Evolutionary conservation across 148 eudicot genomes (phyloP), one percentile per base, ranked within the genome.

Genomic region (Arctostaphylos glauca): DNA sequence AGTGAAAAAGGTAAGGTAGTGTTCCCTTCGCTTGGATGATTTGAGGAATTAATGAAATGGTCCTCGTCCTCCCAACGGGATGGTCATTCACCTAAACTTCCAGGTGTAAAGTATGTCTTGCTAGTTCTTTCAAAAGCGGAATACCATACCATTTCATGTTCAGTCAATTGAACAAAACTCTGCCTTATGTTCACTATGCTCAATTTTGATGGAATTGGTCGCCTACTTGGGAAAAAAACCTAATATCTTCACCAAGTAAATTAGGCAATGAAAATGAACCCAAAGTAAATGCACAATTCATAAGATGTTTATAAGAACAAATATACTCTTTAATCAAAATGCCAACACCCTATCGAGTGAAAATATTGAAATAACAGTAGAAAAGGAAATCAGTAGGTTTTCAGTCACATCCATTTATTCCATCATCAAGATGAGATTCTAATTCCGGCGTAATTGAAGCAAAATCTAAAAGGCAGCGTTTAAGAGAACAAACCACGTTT

Each of bases 401-500:
- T 48, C 77, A 73, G 5, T 47, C 25, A 9, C 52, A 73, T 46
- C 13, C 76, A 47, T 73, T 71, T 46, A 25, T 52, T 73, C 52
- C 76, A 49, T 48, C 76, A 49, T 48, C 55, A 21, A 74, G 0
- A 48, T n/a, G 5, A 74, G 18, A 74, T 21, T 15, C 19, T 16
- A 70, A 41, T 19, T 0, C 41, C 66, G 46, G 9, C 8, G 9
- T 73, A 15, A 72, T 10, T 56, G 50, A 62, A 21, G 74, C 58
- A 38, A 50, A 55, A 44, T 23, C 2, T 78, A 47, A n/a, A 55
- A 47, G 44, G 71, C 15, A 41, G 58, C 9, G 38, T 41, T 54
- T 4, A 66, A 72, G 62, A 74, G 10, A 78, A 82, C 91, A 46
- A 87, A 97, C 99, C 93, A 94, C 92, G 81, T 91, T 74, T 83